Evolutionary conservation across 768 basidiomycete species (phyloP).

Genomic region (Amanita pseudoporphyria): DNA sequence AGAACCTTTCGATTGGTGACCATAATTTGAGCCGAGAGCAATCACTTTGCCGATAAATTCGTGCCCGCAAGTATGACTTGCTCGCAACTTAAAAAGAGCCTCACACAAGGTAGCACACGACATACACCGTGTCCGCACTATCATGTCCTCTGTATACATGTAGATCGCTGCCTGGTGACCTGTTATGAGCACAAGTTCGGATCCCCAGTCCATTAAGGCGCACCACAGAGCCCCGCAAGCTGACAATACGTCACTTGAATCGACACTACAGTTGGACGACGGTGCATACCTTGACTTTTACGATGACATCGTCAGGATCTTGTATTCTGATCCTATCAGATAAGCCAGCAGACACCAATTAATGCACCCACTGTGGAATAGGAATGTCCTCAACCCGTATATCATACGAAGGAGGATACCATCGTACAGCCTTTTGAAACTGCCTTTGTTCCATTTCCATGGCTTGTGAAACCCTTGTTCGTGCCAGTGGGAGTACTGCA

Average conservation of each 20-base stretch:
- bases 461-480: not conserved
- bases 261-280: not conserved
- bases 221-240: slow-evolving; percentile 61
- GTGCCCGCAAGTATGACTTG: slow-evolving; percentile 61
- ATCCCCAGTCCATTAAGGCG: slow-evolving; percentile 2
- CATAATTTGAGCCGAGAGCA: slow-evolving; percentile 53
- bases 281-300: slow-evolving; percentile 51
- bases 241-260: slow-evolving; percentile 15
- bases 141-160: slow-evolving; percentile 66
- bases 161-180: slow-evolving; percentile 49
- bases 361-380: slow-evolving; percentile 33
- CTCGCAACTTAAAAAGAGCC: not conserved
- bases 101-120: not conserved
- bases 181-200: slow-evolving; percentile 1
- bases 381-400: slow-evolving; percentile 58
- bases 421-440: slow-evolving; percentile 39
- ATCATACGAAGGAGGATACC: slow-evolving; percentile 61
- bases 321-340: slow-evolving; percentile 36
- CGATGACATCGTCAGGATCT: slow-evolving; percentile 69
- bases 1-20: slow-evolving; percentile 26
- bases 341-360: not conserved
- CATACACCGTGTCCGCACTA: slow-evolving; percentile 43
- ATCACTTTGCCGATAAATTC: slow-evolving; percentile 72
- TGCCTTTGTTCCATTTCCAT: not conserved
- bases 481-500: too few relatives aligned